Base-by-base conservation (phyloP, 2,329 filamentous ascomycete species). In the Aspergillus sp. region DNA sequence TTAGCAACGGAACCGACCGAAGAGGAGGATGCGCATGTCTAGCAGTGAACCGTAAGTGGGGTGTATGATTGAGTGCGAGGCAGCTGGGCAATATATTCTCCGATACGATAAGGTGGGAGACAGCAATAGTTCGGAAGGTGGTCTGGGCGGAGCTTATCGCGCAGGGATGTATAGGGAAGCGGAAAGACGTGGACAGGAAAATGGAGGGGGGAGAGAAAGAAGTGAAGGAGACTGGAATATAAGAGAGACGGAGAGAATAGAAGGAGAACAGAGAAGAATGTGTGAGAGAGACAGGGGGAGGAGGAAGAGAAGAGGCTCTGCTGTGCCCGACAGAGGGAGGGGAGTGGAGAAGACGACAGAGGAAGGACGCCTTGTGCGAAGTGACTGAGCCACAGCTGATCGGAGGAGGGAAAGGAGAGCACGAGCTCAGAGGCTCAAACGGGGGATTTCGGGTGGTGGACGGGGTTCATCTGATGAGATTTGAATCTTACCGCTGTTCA, bases 321-420 rank as follows among this genome's bases (percentile, higher is more conserved):
- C 40, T 19, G 16, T 42, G 40, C 11, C 17, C 40, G 40, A 21
- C 16, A 41, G 46, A 17, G 45, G 42, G 38, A 42, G 25, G 19
- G 14, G 41, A 23, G 20, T 47, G 43, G 45, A 41, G 41, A 53
- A 38, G 46, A 44, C 21, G n/a, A 32, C 34, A 25, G 25, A 23
- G n/a, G 46, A 45, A 52, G 47, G 45, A 52, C 42, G 52, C 52
- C 49, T 54, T 53, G 54, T 50, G 54, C 53, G 50, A 52, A 47
- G 44, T 36, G 43, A 50, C 47, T 43, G 38, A 50, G 47, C 44
- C 47, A 47, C 45, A 47, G 29, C 21, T 47, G 16, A 29, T 20
- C 16, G 29, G 23, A 17, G 4, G 20, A 38, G 14, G 34, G n/a
- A 38, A n/a, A 5, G 34, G 34, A 38, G 34, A 38, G 34, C 14